Conservation (phyloP, 1,284 basidiomycete genomes). For the Agroathelia rolfsii region DNA sequence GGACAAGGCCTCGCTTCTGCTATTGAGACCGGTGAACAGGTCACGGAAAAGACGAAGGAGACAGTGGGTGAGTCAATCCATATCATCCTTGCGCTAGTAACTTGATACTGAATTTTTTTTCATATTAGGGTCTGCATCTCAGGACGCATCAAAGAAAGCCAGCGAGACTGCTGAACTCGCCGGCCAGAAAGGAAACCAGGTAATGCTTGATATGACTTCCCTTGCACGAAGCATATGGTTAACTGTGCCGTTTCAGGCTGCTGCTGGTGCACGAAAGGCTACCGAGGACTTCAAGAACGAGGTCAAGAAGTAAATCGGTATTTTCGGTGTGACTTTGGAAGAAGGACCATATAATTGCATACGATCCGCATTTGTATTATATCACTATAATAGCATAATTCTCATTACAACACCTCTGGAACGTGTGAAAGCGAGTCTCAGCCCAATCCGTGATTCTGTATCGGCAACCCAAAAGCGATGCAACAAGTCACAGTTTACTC, state of each 20-base stretch:
- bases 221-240: too few relatives aligned
- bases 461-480: too few relatives aligned
- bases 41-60: conserved; percentile 44
- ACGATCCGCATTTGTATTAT: too few relatives aligned
- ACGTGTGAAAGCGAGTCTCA: too few relatives aligned
- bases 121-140: neutral
- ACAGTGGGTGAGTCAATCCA: conserved; percentile 31
- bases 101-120: neutral
- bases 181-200: conserved; percentile 31
- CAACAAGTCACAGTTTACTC: too few relatives aligned
- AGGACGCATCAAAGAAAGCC: conserved; percentile 27
- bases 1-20: conserved; percentile 51
- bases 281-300: conserved; percentile 38
- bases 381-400: too few relatives aligned
- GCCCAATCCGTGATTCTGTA: too few relatives aligned
- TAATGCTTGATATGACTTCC: too few relatives aligned
- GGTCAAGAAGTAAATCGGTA: conserved; percentile 32
- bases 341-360: too few relatives aligned
- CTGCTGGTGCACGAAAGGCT: conserved; percentile 30
- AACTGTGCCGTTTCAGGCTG: too few relatives aligned
- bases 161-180: conserved; percentile 17
- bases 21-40: conserved; percentile 54
- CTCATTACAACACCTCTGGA: too few relatives aligned
- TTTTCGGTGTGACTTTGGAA: too few relatives aligned
- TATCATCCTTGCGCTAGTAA: neutral